Percentiles rank a stretch among this genome's conserved stretches.
These are phyloP conservation scores for Ophiostoma tasmaniense DNA, from an alignment of 2,329 filamentous ascomycete genomes.

Conservation along the genomic window DNA sequence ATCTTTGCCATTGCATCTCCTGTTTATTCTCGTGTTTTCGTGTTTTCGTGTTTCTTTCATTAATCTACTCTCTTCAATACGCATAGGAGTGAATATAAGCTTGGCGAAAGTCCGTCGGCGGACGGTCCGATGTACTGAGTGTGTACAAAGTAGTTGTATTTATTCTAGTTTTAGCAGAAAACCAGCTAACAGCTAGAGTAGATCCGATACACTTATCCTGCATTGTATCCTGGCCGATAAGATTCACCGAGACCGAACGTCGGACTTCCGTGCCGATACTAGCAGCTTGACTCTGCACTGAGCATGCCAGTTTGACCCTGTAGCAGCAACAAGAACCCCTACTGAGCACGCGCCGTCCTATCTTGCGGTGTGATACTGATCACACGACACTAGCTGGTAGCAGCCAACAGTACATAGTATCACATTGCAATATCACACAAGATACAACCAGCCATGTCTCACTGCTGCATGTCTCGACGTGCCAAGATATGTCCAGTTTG, in stretches of 20 bases:
- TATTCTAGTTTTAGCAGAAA: neutral
- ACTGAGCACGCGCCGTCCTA: neutral
- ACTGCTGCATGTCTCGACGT: neutral
- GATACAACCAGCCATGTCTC: neutral
- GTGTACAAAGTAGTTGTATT: neutral
- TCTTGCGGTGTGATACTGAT: neutral
- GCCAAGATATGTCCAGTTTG: neutral
- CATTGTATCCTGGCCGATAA: neutral
- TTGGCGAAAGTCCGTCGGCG: neutral
- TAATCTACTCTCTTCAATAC: neutral
- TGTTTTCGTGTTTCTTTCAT: neutral
- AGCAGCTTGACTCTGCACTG: too few relatives aligned
- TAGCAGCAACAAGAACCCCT: too few relatives aligned
- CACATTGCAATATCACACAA: neutral
- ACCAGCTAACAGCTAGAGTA: neutral
- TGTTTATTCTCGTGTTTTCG: neutral
- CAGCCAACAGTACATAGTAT: neutral
- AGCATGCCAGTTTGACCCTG: too few relatives aligned
- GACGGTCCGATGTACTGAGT: neutral
- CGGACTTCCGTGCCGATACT: neutral
- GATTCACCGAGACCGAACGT: neutral
- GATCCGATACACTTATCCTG: neutral
- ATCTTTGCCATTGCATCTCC: neutral
- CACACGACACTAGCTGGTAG: neutral
- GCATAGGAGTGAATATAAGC: neutral